Evolutionary conservation across 176 grass and related monocot species (phyloP).

Genomic region (Chloris gayana): DNA sequence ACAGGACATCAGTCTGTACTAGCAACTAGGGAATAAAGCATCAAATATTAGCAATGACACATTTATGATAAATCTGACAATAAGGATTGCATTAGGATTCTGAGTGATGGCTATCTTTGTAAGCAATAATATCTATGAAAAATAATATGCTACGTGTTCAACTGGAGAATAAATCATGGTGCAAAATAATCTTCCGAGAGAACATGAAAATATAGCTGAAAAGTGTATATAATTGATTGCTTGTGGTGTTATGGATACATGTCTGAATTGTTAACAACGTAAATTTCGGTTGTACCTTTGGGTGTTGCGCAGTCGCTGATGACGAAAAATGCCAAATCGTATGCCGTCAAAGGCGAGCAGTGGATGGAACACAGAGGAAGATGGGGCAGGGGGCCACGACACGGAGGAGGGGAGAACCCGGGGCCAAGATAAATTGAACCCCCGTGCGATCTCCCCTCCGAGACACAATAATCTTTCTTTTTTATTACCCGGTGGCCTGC

Average conservation of each 20-base stretch:
- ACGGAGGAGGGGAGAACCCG: slow-evolving; percentile 57
- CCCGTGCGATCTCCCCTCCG: slow-evolving; percentile 63
- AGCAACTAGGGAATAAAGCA: too few relatives aligned
- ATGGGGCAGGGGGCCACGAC: neutral
- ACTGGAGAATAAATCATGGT: too few relatives aligned
- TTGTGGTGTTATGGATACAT: neutral
- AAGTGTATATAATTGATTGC: neutral
- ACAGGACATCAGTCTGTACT: too few relatives aligned
- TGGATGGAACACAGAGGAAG: neutral
- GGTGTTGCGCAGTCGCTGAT: neutral
- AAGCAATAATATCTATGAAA: too few relatives aligned
- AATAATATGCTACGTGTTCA: too few relatives aligned
- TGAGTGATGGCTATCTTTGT: too few relatives aligned
- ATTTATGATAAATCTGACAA: too few relatives aligned
- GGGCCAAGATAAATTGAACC: slow-evolving; percentile 33
- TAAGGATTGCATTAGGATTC: too few relatives aligned
- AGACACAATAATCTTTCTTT: slow-evolving; percentile 39
- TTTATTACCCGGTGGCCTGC: slow-evolving; percentile 58
- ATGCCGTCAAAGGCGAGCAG: too few relatives aligned
- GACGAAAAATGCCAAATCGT: neutral
- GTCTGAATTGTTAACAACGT: neutral
- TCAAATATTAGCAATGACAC: too few relatives aligned
- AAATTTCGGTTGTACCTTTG: slow-evolving; percentile 10
- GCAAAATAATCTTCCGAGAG: too few relatives aligned
- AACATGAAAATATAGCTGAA: too few relatives aligned